Evolutionary conservation across 2,329 filamentous ascomycete species (phyloP), one percentile per base, ranked within the genome.

Genomic region (Xylariaceae sp.): DNA sequence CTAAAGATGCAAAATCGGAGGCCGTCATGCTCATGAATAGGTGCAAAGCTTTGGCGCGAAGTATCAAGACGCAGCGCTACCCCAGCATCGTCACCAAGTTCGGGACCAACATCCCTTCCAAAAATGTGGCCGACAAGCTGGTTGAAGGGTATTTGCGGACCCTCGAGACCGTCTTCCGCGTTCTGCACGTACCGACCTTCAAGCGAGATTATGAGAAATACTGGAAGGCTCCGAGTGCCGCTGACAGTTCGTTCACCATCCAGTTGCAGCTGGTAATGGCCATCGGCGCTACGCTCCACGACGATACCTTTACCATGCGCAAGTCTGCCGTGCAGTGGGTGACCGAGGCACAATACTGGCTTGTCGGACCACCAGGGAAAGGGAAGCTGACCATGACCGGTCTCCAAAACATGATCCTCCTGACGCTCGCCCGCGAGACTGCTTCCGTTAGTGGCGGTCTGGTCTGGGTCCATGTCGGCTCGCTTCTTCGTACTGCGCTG

Each of bases 101-200:
- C 3, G 68, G 70, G 11, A 53, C 59, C 26, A 56, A 59, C 3
- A 59, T 70, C 6, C 67, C 69, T 0, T 28, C 55, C 1, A 56
- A 59, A 9, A 55, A 57, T 0, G 43, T 75, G 1, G 68, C 71
- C 0, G 73, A 79, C 41, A 56, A 66, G 36, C 64, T 80, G 2
- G 59, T 79, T 12, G 62, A 70, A 7, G 56, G 62, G 19, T 80
- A 80, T 59, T 59, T 83, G 13, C 62, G 73, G 33, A 71, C 71
- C 0, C 68, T 75, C 29, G 76, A 81, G 50, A 70, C 71, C 1
- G 69, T 74, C 12, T 68, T 74, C 44, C 68, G 78, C 3, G 65
- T 83, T 16, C 41, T 83, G 7, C 73, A 83, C 52, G 54, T 74
- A 1, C 76, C 77, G 0, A 71, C 69, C 0, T 81, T 83, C 45